These are phyloP conservation scores for Calamus simplicifolius DNA, from an alignment of 176 grass and related monocot species.

Conservation along the genomic window DNA sequence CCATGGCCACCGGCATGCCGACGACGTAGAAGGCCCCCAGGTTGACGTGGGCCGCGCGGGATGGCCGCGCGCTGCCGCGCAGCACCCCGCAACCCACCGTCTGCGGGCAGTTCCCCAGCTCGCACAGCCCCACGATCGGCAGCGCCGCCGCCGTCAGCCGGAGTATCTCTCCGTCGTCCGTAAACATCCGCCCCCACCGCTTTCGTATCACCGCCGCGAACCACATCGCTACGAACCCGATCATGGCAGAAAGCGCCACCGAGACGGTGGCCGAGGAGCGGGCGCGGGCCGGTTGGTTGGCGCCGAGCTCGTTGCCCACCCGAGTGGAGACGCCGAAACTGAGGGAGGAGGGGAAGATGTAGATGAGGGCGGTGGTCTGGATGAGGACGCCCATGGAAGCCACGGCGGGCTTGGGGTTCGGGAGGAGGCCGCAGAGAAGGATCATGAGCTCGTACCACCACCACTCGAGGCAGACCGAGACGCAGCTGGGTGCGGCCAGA, in stretches of 20 bases:
- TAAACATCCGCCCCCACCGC: constrained; percentile 74
- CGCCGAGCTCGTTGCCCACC: constrained; percentile 91
- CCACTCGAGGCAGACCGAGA: constrained; percentile 94
- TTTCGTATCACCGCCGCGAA: constrained; percentile 53
- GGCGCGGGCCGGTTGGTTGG: constrained; percentile 50
- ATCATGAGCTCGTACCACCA: constrained; percentile 99
- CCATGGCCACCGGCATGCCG: constrained; percentile 65
- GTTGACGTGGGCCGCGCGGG: constrained; percentile 76
- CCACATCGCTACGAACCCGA: constrained; percentile 66
- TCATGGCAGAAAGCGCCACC: constrained; percentile 32
- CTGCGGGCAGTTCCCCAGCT: constrained; percentile 98
- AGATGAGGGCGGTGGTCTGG: constrained; percentile 86
- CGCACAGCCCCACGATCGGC: constrained; percentile 80
- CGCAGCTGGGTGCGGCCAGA: constrained; percentile 70
- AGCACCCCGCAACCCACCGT: constrained; percentile 95
- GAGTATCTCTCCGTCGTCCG: constrained; percentile 55
- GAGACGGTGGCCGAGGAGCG: constrained; percentile 56
- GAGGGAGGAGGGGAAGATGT: constrained; percentile 92
- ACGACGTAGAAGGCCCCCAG: constrained; percentile 95
- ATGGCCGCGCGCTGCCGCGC: constrained; percentile 68
- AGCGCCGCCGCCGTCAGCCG: constrained; percentile 60
- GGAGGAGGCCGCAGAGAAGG: constrained; percentile 81
- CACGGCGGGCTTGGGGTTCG: constrained; percentile 63
- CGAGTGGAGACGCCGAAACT: constrained; percentile 75
- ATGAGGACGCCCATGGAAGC: constrained; percentile 99